These are phyloP conservation scores for Quercus aquifolioides DNA, from an alignment of 306 rosid species.

Conservation along the genomic window DNA sequence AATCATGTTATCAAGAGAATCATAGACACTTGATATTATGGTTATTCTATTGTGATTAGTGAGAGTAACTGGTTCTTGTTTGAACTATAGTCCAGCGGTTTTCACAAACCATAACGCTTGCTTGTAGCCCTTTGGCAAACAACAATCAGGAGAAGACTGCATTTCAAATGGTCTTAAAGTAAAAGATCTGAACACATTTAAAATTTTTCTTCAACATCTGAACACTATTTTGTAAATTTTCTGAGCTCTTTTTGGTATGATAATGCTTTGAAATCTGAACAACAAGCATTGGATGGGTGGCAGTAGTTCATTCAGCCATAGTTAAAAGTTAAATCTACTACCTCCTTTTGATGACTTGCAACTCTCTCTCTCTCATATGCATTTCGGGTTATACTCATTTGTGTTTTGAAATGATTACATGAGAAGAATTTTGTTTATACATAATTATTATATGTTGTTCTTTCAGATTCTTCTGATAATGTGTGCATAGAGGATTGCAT, in stretches of 20 bases:
- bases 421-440: background rate
- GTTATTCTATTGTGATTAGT: background rate
- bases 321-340: background rate
- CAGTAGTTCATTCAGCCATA: background rate
- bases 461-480: constrained; percentile 84
- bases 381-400: background rate
- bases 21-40: background rate
- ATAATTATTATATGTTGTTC: background rate
- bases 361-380: background rate
- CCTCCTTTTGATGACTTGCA: background rate
- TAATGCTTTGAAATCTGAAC: background rate
- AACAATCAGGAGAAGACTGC: background rate
- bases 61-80: background rate
- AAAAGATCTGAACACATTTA: background rate
- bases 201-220: background rate
- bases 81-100: background rate
- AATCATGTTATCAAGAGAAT: background rate
- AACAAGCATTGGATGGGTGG: background rate
- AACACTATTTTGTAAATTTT: background rate
- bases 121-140: background rate
- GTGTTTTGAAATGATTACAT: background rate
- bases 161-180: background rate
- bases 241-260: background rate
- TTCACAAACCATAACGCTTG: background rate
- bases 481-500: constrained; percentile 91